These are phyloP conservation scores for Mycena galopus DNA, from an alignment of 768 basidiomycete species.

Conservation along the genomic window DNA sequence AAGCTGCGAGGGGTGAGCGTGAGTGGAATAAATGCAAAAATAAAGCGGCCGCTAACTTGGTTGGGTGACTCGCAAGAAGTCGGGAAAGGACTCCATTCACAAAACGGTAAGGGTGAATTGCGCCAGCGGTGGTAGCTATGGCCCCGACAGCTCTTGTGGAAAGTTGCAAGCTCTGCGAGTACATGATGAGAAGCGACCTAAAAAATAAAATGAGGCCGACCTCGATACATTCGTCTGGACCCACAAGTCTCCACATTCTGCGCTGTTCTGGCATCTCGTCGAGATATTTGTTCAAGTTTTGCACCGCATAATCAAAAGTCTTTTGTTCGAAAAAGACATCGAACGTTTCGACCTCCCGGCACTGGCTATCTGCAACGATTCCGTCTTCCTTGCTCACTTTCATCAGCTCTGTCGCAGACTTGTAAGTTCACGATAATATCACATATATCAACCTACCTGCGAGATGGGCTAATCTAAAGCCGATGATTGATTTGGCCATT, in stretches of 20 bases:
- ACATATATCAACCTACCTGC: conserved; percentile 4
- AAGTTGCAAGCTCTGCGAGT: conserved; percentile 52
- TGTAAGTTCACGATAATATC: not conserved
- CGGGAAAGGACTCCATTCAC: conserved; percentile 59
- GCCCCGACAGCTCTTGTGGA: conserved; percentile 53
- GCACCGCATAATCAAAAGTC: conserved; percentile 50
- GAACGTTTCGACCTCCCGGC: conserved; percentile 59
- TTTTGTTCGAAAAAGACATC: conserved; percentile 55
- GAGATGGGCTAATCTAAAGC: conserved; percentile 60
- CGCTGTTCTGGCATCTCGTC: conserved; percentile 59
- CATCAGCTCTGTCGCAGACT: conserved; percentile 44
- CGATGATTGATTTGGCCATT: conserved; percentile 53
- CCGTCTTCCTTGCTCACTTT: conserved; percentile 54
- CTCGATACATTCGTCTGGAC: conserved; percentile 16
- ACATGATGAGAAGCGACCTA: not conserved
- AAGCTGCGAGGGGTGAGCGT: conserved; percentile 47
- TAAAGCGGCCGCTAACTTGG: conserved; percentile 10
- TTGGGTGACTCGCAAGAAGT: conserved; percentile 52
- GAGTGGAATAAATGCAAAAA: not conserved
- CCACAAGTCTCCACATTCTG: conserved; percentile 36
- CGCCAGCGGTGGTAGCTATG: conserved; percentile 57
- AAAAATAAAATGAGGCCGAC: not conserved
- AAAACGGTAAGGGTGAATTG: conserved; percentile 64
- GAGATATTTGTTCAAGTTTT: conserved; percentile 51
- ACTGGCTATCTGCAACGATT: conserved; percentile 55